Base-by-base conservation (phyloP, 192 early-diverging fungal genomes). In the Spizellomyces punctatus region DNA sequence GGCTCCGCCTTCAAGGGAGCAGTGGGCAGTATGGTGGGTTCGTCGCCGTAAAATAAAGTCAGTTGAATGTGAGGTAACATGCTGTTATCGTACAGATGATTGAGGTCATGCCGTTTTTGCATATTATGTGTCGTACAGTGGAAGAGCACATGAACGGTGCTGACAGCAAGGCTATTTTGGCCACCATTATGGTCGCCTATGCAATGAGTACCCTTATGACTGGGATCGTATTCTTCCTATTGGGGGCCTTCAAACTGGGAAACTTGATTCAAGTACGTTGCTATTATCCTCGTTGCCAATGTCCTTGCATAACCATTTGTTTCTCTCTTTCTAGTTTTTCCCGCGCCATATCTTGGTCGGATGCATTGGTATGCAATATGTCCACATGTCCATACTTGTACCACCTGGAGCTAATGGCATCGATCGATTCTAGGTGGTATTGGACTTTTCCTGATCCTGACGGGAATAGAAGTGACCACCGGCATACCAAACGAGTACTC, bases 111-210 rank as follows among this genome's bases (percentile, higher is more conserved):
- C 95, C 95, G 6, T 96, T 96, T 68, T 75, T 96, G 55, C 89
- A 96, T 77, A 81, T 91, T 19, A 94, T 96, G 64, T 89, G 76
- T 55, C 46, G 85, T 36, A 87, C 81, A 6, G 88, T 96, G 61
- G 80, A 90, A 6, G 71, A 50, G 19, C 66, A 70, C 44, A 86
- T 95, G 52, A 86, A 84, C 6, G 83, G 72, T 36, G 85, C 83
- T 43, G 82, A 88, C 47, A 84, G 81, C 21, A 81, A 92, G 44
- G 76, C 86, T 12, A 86, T 98, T 22, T 72, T 98, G 16, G 91
- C 97, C 0, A 98, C 97, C 0, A 91, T 95, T 10, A 92, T 99
- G 82, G 82, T 90, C 0, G 90, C 94, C 0, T 97, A 95, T 78
- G 90, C 93, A 0, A 48, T 91, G 55, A 94, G 93, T 78, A 92